phyloP scores from a whole-genome alignment of 345 rosid species.

The Salix brachista region DNA sequence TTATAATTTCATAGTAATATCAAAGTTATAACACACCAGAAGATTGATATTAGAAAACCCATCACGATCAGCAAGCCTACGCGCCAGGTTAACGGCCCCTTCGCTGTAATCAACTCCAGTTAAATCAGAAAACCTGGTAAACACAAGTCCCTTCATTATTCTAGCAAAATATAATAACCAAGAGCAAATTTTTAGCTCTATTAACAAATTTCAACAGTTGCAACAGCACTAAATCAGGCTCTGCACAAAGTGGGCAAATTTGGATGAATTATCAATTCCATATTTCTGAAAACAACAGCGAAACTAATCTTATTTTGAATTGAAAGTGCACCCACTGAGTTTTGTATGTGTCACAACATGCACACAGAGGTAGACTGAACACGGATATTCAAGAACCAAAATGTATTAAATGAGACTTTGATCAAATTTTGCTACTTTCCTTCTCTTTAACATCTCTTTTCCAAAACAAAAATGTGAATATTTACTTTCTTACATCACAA shows the following conservation, averaged over 20 bases:
- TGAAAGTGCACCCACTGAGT: neutral
- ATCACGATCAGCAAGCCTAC: constrained; percentile 74
- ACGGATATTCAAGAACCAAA: neutral
- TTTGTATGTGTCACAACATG: neutral
- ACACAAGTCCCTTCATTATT: constrained; percentile 8
- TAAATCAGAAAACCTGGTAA: constrained; percentile 77
- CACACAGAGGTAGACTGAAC: neutral
- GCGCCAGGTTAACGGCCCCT: constrained; percentile 83
- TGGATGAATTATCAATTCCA: neutral
- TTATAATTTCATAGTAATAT: constrained; percentile 2
- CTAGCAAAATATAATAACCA: neutral
- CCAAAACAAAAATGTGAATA: neutral
- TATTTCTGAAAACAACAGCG: neutral
- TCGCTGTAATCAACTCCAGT: constrained; percentile 92
- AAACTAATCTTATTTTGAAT: neutral
- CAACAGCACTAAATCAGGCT: neutral
- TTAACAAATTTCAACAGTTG: neutral
- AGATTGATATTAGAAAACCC: constrained; percentile 67
- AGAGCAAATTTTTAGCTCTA: neutral
- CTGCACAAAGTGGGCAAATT: neutral
- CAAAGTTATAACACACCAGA: constrained; percentile 46
- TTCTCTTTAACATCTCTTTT: neutral
- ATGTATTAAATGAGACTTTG: neutral
- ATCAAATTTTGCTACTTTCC: neutral
- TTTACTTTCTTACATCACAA: neutral